Base-by-base conservation (phyloP, 192 early-diverging fungal species). In the Backusella macrospora region DNA sequence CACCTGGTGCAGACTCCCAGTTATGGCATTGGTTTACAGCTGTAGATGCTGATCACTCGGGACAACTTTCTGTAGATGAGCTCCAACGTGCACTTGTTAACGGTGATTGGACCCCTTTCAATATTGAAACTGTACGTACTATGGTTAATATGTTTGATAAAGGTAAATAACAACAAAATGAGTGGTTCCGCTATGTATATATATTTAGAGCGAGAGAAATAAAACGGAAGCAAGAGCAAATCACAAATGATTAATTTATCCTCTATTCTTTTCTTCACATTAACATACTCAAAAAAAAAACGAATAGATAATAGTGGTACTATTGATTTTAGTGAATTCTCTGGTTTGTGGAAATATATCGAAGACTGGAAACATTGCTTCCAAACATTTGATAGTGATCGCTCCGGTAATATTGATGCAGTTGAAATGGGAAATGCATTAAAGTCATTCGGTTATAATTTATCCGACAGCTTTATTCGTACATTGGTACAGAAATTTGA, bases 351-450 rank as follows among this genome's bases (percentile, higher is more conserved):
- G 92, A 84, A 81, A 74, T 95, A 93, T 72, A 95, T 94, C 76
- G 90, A 92, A 71, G 92, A 94, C 39, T 95, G 93, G 93, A 92
- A 92, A 78, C 69, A 84, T 39, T 94, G 92, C 77, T 95, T 94
- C 82, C 82, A 82, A 75, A 85, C 87, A 10, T 95, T 93, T 74
- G 93, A 95, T 78, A 82, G 81, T 18, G 92, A 95, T 76, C 85
- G 83, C 70, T 90, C 88, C 43, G 92, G 92, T 42, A 90, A 84
- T 69, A 94, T 95, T 67, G 91, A 94, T 73, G 85, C 85, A 62
- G 79, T 78, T 26, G 92, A 95, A 77, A 84, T 95, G 80, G 80
- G 73, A 63, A 86, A 85, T 18, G 93, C 93, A 1, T 81, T 95
- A 70, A 82, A 69, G 23, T 85, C 90, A 3, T 95, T 95, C 80